Percentiles rank a stretch among this genome's conserved stretches.
Conservation (phyloP, 2,329 filamentous ascomycete genomes). For the Ilyonectria sp. region DNA sequence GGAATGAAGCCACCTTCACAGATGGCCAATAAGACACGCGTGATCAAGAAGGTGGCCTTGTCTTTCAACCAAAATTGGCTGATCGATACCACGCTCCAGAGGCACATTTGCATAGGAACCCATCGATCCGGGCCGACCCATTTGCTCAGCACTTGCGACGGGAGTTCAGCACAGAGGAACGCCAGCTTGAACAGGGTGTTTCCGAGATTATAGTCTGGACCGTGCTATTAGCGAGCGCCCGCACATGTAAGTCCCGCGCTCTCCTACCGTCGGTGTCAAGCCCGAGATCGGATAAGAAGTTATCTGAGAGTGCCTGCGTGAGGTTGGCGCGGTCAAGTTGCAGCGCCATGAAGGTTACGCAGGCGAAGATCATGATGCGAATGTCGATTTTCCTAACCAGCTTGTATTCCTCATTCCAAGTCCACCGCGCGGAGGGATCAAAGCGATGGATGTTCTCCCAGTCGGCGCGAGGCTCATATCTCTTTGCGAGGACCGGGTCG, state of each 20-base stretch:
- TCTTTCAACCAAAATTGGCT: slow-evolving; percentile 28
- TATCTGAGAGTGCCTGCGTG: slow-evolving; percentile 63
- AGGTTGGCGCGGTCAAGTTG: slow-evolving; percentile 66
- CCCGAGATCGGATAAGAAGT: slow-evolving; percentile 60
- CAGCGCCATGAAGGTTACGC: slow-evolving; percentile 59
- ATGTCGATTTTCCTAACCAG: slow-evolving; percentile 58
- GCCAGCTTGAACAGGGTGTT: slow-evolving; percentile 52
- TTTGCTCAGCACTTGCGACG: slow-evolving; percentile 73
- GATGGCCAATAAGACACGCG: slow-evolving; percentile 34
- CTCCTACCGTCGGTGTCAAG: slow-evolving; percentile 58
- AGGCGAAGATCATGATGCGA: slow-evolving; percentile 63
- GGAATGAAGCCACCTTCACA: slow-evolving; percentile 40
- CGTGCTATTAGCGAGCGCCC: background rate
- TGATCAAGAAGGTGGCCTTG: slow-evolving; percentile 33
- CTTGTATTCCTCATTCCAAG: slow-evolving; percentile 56
- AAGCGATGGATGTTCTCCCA: slow-evolving; percentile 62
- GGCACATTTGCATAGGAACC: slow-evolving; percentile 72
- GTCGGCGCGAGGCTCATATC: slow-evolving; percentile 28
- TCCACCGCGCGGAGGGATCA: slow-evolving; percentile 61
- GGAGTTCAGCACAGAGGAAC: slow-evolving; percentile 60
- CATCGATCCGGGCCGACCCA: slow-evolving; percentile 72
- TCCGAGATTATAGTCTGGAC: slow-evolving; percentile 52
- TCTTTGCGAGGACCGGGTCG: slow-evolving; percentile 27
- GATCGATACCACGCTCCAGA: slow-evolving; percentile 69
- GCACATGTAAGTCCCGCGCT: too few relatives aligned